Evolutionary conservation across 805 yeast species (phyloP), one percentile per base, ranked within the genome.

Genomic region (Kluyveromyces nonfermentans): DNA sequence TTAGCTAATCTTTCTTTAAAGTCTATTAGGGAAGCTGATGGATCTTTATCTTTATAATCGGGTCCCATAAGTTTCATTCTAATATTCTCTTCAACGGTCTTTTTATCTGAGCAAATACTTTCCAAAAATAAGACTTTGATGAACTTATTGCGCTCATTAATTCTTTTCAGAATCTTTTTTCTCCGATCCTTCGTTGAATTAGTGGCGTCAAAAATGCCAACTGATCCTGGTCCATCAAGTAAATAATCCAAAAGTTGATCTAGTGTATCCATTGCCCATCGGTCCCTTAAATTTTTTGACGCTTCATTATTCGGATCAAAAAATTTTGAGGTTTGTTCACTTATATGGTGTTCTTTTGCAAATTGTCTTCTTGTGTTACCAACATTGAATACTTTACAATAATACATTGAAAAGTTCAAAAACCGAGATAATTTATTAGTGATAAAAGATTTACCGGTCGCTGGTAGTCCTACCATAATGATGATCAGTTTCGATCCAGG

Each of bases 401-500:
- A 87, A 55, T 89, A 94, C 64, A 89, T 95, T 33, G 88, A 75
- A 95, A 96, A 90, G 65, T 90, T 90, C 59, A 90, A 69, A 64
- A 86, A 93, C 47, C 97, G 68, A 1, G 94, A 85, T 39, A 90
- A 71, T 60, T 93, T 90, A 63, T 88, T 90, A 42, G 97, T 87
- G 49, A 90, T 79, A 60, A 89, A 93, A 1, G 95, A 84, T 62
- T 90, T 90, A 3, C 98, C 98, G 43, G 97, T 71, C 0, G 97
- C 97, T 0, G 97, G 97, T 12, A 83, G 63, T 0, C 98, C 98
- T 14, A 90, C 96, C 97, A 90, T 90, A 16, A 93, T 94, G 46
- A 90, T 86, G 14, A 90, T 95, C 42, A 90, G 72, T 57, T 87
- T 84, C 12, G 88, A 78, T 1, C 87, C 90, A 4, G 84, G 80